Evolutionary conservation across 805 yeast species (phyloP).

Genomic region (Clavispora asparagi): DNA sequence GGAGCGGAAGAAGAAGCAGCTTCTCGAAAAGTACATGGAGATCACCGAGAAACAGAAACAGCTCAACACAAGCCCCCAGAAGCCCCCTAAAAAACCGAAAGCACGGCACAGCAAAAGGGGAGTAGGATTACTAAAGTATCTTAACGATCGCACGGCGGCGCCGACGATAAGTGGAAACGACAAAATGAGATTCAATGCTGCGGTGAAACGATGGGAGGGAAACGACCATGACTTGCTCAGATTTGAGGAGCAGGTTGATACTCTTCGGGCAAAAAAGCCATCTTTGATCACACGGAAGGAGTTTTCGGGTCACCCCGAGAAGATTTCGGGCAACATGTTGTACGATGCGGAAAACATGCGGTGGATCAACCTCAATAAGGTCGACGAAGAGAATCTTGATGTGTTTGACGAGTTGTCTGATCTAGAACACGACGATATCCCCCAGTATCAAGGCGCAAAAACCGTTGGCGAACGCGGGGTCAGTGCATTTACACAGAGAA

Average conservation of each 20-base stretch:
- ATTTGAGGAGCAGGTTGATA: constrained; percentile 35
- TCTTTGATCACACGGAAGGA: constrained; percentile 31
- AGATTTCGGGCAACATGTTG: constrained; percentile 41
- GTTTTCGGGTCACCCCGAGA: constrained; percentile 18
- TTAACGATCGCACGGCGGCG: constrained; percentile 18
- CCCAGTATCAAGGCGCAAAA: constrained; percentile 7
- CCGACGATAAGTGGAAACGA: constrained; percentile 16
- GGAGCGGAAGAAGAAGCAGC: constrained; percentile 21
- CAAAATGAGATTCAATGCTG: constrained; percentile 52
- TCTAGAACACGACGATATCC: constrained; percentile 19
- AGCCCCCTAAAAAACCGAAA: neutral
- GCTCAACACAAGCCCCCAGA: constrained; percentile 12
- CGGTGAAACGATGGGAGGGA: constrained; percentile 56
- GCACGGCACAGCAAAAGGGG: neutral
- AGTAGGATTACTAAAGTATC: constrained; percentile 28
- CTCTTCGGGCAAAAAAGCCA: constrained; percentile 24
- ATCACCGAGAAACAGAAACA: constrained; percentile 17
- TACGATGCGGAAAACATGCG: constrained; percentile 52
- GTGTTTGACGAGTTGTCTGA: constrained; percentile 52
- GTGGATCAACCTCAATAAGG: constrained; percentile 49
- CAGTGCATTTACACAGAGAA: constrained; percentile 34
- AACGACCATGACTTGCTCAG: constrained; percentile 52
- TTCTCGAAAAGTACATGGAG: constrained; percentile 30
- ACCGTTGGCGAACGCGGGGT: constrained; percentile 20
- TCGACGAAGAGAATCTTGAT: constrained; percentile 27